Evolutionary conservation across 306 rosid species (phyloP).

Genomic region (Quercus rubra): DNA sequence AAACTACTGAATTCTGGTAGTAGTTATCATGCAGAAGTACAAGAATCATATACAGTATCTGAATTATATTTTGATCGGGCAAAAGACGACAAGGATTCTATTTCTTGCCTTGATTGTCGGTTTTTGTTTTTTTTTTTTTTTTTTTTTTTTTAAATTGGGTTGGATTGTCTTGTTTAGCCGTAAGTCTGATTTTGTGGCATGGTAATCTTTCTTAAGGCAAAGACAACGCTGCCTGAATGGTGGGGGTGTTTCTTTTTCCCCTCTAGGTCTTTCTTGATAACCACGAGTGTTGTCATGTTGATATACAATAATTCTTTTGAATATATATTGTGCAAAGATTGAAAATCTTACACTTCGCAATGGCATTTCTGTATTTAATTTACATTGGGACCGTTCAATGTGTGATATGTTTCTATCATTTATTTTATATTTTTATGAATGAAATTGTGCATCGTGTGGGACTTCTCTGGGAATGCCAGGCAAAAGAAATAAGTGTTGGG

Average conservation of each 20-base stretch:
- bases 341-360: background rate
- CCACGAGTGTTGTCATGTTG: constrained; percentile 12
- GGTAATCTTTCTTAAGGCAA: constrained; percentile 1
- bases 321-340: background rate
- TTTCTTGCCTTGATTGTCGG: background rate
- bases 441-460: background rate
- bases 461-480: too few species aligned
- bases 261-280: constrained; percentile 24
- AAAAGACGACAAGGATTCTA: background rate
- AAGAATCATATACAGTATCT: background rate
- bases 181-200: constrained; percentile 20
- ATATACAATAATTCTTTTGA: background rate
- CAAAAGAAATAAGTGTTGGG: too few species aligned
- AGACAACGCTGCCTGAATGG: constrained; percentile 12
- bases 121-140: too few species aligned
- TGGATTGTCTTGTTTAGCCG: constrained; percentile 20
- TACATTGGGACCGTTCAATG: background rate
- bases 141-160: too few species aligned
- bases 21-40: background rate
- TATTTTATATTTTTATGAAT: background rate
- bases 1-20: background rate
- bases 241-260: constrained; percentile 16
- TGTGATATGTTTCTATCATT: background rate
- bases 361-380: background rate
- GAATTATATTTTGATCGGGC: background rate